Evolutionary conservation across 73 alveolate species (phyloP).

Genomic region (Loxodes magnus): DNA sequence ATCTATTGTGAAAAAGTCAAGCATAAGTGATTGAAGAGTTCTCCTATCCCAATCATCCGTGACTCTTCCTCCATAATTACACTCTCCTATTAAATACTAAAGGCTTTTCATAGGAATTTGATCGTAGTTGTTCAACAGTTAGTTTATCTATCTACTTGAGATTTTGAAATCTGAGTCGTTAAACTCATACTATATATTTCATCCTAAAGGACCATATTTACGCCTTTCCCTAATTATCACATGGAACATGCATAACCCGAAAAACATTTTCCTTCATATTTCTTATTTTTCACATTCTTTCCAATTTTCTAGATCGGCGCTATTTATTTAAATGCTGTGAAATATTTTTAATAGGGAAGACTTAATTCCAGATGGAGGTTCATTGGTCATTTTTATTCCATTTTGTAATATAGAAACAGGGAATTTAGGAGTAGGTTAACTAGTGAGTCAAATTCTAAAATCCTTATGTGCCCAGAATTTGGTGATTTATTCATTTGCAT

Average conservation of each 20-base stretch:
- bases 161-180: slow-evolving; percentile 72
- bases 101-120: slow-evolving; percentile 92
- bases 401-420: slow-evolving; percentile 93
- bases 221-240: slow-evolving; percentile 97
- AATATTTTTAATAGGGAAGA: slow-evolving; percentile 78
- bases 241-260: slow-evolving; percentile 97
- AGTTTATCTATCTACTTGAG: slow-evolving; percentile 79
- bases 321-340: slow-evolving; percentile 68
- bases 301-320: slow-evolving; percentile 61
- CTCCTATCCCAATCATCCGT: slow-evolving; percentile 99
- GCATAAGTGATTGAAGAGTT: slow-evolving; percentile 59
- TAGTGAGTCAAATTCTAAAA: slow-evolving; percentile 95
- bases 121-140: slow-evolving; percentile 58
- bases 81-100: slow-evolving; percentile 99
- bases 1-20: slow-evolving; percentile 89
- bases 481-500: too few species aligned
- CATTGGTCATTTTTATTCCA: slow-evolving; percentile 93
- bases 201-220: slow-evolving; percentile 99
- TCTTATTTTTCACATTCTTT: slow-evolving; percentile 75
- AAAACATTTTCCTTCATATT: slow-evolving; percentile 76
- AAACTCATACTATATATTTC: slow-evolving; percentile 99
- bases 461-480: slow-evolving; percentile 17
- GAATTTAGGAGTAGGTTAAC: slow-evolving; percentile 91
- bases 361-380: slow-evolving; percentile 97
- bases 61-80: slow-evolving; percentile 99